phyloP scores from a whole-genome alignment of 495 filamentous ascomycete genomes.

The Trypethelium eluteriae region DNA sequence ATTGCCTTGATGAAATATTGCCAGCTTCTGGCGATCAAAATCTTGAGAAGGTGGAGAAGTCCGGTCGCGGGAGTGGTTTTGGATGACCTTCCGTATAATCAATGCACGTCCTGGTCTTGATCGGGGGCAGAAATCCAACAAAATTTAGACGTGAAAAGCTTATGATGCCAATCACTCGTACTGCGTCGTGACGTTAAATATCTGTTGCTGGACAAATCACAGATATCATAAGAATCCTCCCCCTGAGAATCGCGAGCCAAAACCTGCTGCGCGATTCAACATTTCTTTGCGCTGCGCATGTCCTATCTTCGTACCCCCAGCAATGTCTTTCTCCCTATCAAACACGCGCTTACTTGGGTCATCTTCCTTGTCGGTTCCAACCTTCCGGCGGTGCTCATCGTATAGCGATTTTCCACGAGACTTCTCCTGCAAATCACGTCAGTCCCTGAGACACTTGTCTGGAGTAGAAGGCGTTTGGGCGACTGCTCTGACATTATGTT shows the following conservation, averaged over 20 bases:
- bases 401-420: slow-evolving; percentile 57
- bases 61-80: neutral
- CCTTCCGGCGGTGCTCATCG: slow-evolving; percentile 49
- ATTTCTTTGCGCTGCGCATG: slow-evolving; percentile 68
- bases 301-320: slow-evolving; percentile 62
- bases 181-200: neutral
- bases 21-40: neutral
- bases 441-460: slow-evolving; percentile 1
- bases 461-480: slow-evolving; percentile 12
- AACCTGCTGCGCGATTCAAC: slow-evolving; percentile 71
- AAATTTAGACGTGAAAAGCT: neutral
- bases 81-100: neutral
- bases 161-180: neutral
- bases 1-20: neutral
- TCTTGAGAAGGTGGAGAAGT: neutral
- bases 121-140: neutral
- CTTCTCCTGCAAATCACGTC: slow-evolving; percentile 41
- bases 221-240: slow-evolving; percentile 73
- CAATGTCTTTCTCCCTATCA: slow-evolving; percentile 93
- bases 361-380: slow-evolving; percentile 58
- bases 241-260: slow-evolving; percentile 71
- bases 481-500: slow-evolving; percentile 45
- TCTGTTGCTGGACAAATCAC: slow-evolving; percentile 31
- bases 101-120: neutral
- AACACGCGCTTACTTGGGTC: slow-evolving; percentile 85